Base-by-base conservation (phyloP, 2,329 filamentous ascomycete species). In the Colletotrichum sp. region DNA sequence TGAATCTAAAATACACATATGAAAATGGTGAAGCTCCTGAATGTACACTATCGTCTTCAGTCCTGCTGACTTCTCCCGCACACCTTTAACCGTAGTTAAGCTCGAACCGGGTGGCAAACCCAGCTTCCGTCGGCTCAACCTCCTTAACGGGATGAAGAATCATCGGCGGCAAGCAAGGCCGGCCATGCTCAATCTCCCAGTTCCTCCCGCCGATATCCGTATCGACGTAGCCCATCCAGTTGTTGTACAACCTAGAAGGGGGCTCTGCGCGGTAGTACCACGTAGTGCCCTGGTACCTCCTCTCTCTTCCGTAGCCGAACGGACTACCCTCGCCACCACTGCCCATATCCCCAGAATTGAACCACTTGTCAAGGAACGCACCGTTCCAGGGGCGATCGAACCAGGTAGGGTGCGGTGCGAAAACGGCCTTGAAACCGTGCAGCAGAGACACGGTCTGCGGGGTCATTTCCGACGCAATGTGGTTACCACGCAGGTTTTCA, bases 401-500 rank as follows among this genome's bases (percentile, higher is more conserved):
- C 83, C 93, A 96, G 63, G 96, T 91, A 2, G 95, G 94, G 83
- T 96, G 94, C 13, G 95, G 95, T 12, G 92, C 94, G 80, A 93
- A 95, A 6, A 95, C 93, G 6, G 93, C 92, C 85, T 96, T 96
- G 65, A 96, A 87, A 6, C 95, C 94, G 82, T 97, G 94, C 77
- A 95, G 90, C 21, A 96, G 88, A 0, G 94, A 92, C 28, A 93
- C 90, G 0, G 93, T 93, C 71, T 94, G 92, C 1, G 94, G 92
- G 75, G 93, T 94, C 94, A 96, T 96, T 82, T 96, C 95, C 0
- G 94, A 94, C 73, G 93, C 94, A 80, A 96, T 92, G 81, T 95
- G 94, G 80, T 94, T 93, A 77, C 94, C 93, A 14, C 90, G 89
- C 77, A 93, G 87, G 69, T 94, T 95, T 82, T 96, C 95, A 32